Conservation (phyloP, 805 yeast species). For the Wickerhamomyces canadensis region DNA sequence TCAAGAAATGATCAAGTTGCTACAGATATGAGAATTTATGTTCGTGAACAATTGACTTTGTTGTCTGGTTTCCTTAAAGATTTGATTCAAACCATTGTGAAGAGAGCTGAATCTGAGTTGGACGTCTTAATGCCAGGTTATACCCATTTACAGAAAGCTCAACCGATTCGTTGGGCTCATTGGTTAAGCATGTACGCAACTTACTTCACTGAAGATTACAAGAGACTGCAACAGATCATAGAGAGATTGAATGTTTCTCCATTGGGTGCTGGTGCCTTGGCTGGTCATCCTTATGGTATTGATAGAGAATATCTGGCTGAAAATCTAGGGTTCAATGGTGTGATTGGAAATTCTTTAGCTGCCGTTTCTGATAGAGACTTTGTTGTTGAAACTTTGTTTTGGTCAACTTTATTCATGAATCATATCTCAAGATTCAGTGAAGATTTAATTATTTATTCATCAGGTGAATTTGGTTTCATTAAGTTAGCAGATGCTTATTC, state of each 20-base stretch:
- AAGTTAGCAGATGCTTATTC: slow-evolving; percentile 96
- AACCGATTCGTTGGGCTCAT: slow-evolving; percentile 98
- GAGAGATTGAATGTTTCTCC: slow-evolving; percentile 86
- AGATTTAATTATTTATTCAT: slow-evolving; percentile 91
- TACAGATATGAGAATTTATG: slow-evolving; percentile 95
- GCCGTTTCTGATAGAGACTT: slow-evolving; percentile 98
- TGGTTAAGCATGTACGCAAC: slow-evolving; percentile 96
- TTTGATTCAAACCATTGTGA: slow-evolving; percentile 62
- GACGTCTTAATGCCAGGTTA: slow-evolving; percentile 97
- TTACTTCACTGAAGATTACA: slow-evolving; percentile 84
- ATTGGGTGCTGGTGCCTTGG: slow-evolving; percentile 95
- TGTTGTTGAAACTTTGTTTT: slow-evolving; percentile 90
- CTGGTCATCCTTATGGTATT: slow-evolving; percentile 99
- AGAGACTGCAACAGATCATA: slow-evolving; percentile 74
- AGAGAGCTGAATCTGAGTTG: slow-evolving; percentile 80
- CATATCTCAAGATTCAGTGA: slow-evolving; percentile 93
- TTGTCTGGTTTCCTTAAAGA: slow-evolving; percentile 48
- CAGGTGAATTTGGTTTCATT: slow-evolving; percentile 95
- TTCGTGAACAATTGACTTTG: slow-evolving; percentile 66
- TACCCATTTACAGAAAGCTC: slow-evolving; percentile 97
- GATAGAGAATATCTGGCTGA: slow-evolving; percentile 86
- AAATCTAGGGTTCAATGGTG: slow-evolving; percentile 73
- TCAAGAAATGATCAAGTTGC: slow-evolving; percentile 98
- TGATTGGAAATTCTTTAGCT: slow-evolving; percentile 92
- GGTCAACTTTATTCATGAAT: slow-evolving; percentile 93